Base-by-base conservation (phyloP, 345 rosid species). In the Boechera divaricarpa region DNA sequence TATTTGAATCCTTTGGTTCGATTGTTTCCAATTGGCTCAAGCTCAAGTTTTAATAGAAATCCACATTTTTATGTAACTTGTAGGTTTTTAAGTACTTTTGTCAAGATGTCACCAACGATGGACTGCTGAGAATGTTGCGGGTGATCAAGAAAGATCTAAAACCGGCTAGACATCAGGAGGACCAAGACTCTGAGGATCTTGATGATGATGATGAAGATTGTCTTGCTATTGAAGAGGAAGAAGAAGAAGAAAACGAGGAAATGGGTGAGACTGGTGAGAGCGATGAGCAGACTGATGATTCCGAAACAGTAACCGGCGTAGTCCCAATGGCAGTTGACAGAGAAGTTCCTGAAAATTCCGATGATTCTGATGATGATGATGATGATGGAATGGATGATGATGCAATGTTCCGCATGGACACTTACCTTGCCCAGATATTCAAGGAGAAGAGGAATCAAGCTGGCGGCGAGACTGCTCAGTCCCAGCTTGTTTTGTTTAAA, bases 351-450 rank as follows among this genome's bases (percentile, higher is more conserved):
- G 91, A 85, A 59, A 86, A 81, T 82, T 87, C 97, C 2, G 97
- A 91, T 80, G 93, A 87, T 66, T 92, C 94, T 60, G 97, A 91
- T 61, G 93, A 93, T 58, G 29, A 28, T 28, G 29, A 28, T 28
- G 97, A 90, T 81, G 90, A 85, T 48, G 98, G 87, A 58, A 87
- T 93, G 98, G 98, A 96, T 79, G 99, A 93, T 29, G 97, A 96
- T 39, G 97, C 97, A 61, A 96, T 93, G 99, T 91, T 96, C 83
- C 89, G 88, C 56, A 93, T 93, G 97, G 99, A 96, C 67, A 84
- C 88, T 38, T 91, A 92, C 69, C 87, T 95, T 72, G 99, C 94
- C 5, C 94, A 82, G 82, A 93, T 93, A 60, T 88, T 93, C 77
- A 91, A 88, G 80, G 98, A 95, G 77, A 91, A 85, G 81, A 93